Evolutionary conservation across 2,329 filamentous ascomycete species (phyloP), one percentile per base, ranked within the genome.

Genomic region (Trichoderma endophyticum): DNA sequence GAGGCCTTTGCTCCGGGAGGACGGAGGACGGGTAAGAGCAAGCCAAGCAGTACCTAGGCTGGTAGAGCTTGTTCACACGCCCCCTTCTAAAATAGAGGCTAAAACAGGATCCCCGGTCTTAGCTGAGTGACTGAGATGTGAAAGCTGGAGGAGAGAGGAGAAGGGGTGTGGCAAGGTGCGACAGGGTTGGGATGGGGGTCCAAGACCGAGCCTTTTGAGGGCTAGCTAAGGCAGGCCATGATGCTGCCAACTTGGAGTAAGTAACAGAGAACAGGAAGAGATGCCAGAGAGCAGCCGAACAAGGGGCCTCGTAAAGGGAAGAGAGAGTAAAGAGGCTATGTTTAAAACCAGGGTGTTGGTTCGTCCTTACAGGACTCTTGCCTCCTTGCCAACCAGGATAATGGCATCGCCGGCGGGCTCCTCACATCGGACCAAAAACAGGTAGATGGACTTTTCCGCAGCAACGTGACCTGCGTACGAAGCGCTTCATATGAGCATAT

Each of bases 21-120:
- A 64, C 7, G 57, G 66, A 34, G 26, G 48, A 64, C 7, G 26
- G 66, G 59, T 28, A 59, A 54, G 66, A 61, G 26, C 24, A n/a
- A 68, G 36, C 24, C 43, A 32, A 62, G 43, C 15, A 59, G n/a
- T 48, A 48, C 36, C 26, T 28, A 21, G 59, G 43, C 68, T 57
- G n/a, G 30, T 9, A 18, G 26, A 18, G 32, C 30, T 43, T 70
- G 21, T 30, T 57, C 60, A 43, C 68, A 64, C 68, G 24, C 48
- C 68, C 57, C 60, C 67, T 56, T 57, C 60, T 34, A 34, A 64
- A 32, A 57, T 59, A 51, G 68, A 12, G 30, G 28, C 68, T 71
- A 71, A 70, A 54, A 61, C 54, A 61, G 18, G 18, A 21, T 56
- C 30, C 68, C 68, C 68, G 32, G 62, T 70, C 59, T 69, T 69